Evolutionary conservation across 73 alveolate genomes (phyloP), one percentile per base, ranked within the genome.

Genomic region (Paramecium sexaurelia): DNA sequence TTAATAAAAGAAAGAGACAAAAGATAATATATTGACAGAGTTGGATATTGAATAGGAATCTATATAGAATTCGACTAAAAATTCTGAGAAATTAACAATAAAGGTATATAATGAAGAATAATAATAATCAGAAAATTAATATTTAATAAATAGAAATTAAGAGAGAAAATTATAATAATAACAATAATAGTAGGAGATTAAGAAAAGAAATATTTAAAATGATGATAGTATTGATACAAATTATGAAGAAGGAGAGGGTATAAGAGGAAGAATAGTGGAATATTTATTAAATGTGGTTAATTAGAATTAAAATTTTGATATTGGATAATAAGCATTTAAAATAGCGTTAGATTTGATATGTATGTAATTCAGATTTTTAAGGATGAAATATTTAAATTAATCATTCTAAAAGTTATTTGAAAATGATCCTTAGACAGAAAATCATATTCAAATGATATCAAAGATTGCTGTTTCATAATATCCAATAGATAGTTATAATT

Each of bases 261-360:
- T 45, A n/a, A 78, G 90, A 78, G 90, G 90, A 0, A 37, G 90
- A 78, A 78, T 78, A 39, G 73, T 78, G 11, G 75, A 78, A 24
- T 78, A 22, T 78, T 24, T 78, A 20, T 43, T 78, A 7, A 17
- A 0, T 17, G 13, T 78, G 7, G 13, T 32, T 6, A 32, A 78
- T 22, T 32, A 39, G 11, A 20, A 41, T 13, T 36, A 26, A 2
- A 22, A 29, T 40, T 7, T 33, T 29, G 90, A 78, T 24, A 19
- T 78, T 6, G 90, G 75, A 29, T 37, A 78, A 24, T 41, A 78
- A 45, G 90, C 90, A 39, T 78, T 78, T 78, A 78, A 78, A 29
- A 78, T 78, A 22, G 68, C 90, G 6, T 19, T 32, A 6, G 43
- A 78, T 37, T 40, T 78, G 55, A 78, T 78, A 9, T 78, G 90